phyloP scores from a whole-genome alignment of 1,284 basidiomycete species.

The Ganoderma multipileum region DNA sequence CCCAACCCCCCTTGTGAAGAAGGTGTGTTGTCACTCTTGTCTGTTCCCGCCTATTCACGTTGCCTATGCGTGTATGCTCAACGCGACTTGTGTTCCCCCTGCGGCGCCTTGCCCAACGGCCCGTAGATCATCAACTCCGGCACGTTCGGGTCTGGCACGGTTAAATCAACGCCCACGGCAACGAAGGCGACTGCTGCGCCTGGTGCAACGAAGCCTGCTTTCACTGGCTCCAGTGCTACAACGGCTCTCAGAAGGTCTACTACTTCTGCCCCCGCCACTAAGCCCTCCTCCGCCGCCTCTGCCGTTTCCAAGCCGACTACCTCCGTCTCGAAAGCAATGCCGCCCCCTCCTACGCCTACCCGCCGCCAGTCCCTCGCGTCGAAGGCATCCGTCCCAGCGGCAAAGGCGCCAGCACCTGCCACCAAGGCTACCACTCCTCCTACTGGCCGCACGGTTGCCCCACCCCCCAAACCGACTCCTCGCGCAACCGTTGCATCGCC shows the following conservation, averaged over 20 bases:
- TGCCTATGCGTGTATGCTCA: slow-evolving; percentile 12
- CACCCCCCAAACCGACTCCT: slow-evolving; percentile 16
- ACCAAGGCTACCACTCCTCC: slow-evolving; percentile 26
- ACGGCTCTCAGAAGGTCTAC: slow-evolving; percentile 57
- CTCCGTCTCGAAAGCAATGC: slow-evolving; percentile 40
- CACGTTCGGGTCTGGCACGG: slow-evolving; percentile 66
- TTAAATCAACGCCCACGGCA: slow-evolving; percentile 54
- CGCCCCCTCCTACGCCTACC: slow-evolving; percentile 31
- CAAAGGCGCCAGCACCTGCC: slow-evolving; percentile 44
- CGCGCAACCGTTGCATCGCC: slow-evolving; percentile 62
- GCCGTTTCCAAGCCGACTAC: slow-evolving; percentile 47
- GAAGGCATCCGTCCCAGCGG: slow-evolving; percentile 51
- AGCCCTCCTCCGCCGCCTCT: slow-evolving; percentile 39
- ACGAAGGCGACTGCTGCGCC: slow-evolving; percentile 49
- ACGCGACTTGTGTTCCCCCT: slow-evolving; percentile 14
- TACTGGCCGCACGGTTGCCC: slow-evolving; percentile 19
- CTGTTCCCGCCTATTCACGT: not conserved
- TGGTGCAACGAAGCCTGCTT: slow-evolving; percentile 40
- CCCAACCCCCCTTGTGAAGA: slow-evolving; percentile 66
- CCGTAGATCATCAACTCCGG: slow-evolving; percentile 69
- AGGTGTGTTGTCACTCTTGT: slow-evolving; percentile 50
- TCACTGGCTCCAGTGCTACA: slow-evolving; percentile 43
- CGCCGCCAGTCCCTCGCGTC: slow-evolving; percentile 43
- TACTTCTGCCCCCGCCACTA: slow-evolving; percentile 47
- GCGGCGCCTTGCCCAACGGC: slow-evolving; percentile 2